A percentile compares a stretch with the other conserved stretches of the same genome.
Conservation (phyloP, 192 early-diverging fungal genomes). For the Pilobolus umbonatus region DNA sequence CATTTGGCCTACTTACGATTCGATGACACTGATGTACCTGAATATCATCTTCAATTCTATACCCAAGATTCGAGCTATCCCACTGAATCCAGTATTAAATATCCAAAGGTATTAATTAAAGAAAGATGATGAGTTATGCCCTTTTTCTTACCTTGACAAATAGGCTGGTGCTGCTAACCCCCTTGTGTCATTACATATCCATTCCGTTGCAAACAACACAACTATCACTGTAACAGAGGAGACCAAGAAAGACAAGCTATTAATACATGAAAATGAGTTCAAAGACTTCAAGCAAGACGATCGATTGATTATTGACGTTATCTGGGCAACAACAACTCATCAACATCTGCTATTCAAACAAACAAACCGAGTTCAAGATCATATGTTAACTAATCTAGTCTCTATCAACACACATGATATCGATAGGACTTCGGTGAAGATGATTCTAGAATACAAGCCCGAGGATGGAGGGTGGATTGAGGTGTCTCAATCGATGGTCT, state of each 20-base stretch:
- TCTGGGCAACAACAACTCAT: constrained; percentile 70
- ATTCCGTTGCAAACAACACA: constrained; percentile 28
- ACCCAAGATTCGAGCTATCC: constrained; percentile 61
- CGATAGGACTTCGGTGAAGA: constrained; percentile 11
- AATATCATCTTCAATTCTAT: constrained; percentile 72
- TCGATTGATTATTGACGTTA: constrained; percentile 73
- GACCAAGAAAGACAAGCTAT: constrained; percentile 11
- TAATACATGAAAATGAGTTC: constrained; percentile 10
- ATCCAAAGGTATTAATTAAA: constrained; percentile 85
- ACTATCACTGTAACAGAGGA: constrained; percentile 18
- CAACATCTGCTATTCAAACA: constrained; percentile 65
- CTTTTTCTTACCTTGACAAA: too few species aligned
- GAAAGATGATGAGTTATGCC: background rate
- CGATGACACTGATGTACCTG: constrained; percentile 81
- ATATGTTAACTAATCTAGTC: constrained; percentile 66
- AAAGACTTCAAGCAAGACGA: constrained; percentile 58
- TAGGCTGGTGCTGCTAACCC: constrained; percentile 89
- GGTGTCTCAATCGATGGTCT: constrained; percentile 39
- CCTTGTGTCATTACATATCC: constrained; percentile 69
- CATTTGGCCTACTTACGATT: constrained; percentile 82
- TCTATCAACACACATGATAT: constrained; percentile 4
- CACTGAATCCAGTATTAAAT: constrained; percentile 64
- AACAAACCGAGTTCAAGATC: constrained; percentile 91
- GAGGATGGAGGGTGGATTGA: constrained; percentile 74
- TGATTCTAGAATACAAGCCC: constrained; percentile 60